Base-by-base conservation (phyloP, 164 flowering plant species). In the Pachysandra terminalis region DNA sequence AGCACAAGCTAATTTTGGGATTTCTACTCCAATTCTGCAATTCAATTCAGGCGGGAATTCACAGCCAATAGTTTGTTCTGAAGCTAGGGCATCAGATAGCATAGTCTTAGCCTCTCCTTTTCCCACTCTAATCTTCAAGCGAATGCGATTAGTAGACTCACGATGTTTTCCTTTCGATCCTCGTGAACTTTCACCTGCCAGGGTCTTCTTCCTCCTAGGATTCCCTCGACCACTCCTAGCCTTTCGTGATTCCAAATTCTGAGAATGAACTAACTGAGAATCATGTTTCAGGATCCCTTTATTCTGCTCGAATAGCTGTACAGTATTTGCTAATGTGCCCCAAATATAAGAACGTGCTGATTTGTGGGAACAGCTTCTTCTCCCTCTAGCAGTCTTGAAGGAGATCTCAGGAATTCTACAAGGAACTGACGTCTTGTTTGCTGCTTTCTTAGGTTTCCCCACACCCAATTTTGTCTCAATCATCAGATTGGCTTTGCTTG, bases 331-430 rank as follows among this genome's bases (percentile, higher is more conserved):
- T 35, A 76, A 49, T 26, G 63, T 66, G 40, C 96, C 92, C 98
- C 96, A 92, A 28, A 19, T 41, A 56, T 87, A 84, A 45, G 86
- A 71, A 28, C 91, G 87, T 65, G 82, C 82, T 21, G 71, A 79
- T 76, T 80, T 88, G 69, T 84, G 68, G 16, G 69, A 40, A 70
- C 64, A 77, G 68, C 90, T 92, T 79, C 98, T 80, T 75, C 79
- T 88, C 78, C 68, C 75, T 77, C 81, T 83, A 19, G 77, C 64
- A 40, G 63, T 65, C 66, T 74, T 63, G 28, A 71, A 74, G 25
- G 71, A 67, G 49, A 74, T 61, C 45, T 68, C 74, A 58, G 63
- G 17, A 15, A 68, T 37, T 48, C 63, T 41, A 41, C 48, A 23
- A 53, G 75, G 19, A 23, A 40, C 14, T 27, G 49, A 65, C 61